These are phyloP conservation scores for Wickerhamomyces canadensis DNA, from an alignment of 805 yeast genomes.

Conservation along the genomic window DNA sequence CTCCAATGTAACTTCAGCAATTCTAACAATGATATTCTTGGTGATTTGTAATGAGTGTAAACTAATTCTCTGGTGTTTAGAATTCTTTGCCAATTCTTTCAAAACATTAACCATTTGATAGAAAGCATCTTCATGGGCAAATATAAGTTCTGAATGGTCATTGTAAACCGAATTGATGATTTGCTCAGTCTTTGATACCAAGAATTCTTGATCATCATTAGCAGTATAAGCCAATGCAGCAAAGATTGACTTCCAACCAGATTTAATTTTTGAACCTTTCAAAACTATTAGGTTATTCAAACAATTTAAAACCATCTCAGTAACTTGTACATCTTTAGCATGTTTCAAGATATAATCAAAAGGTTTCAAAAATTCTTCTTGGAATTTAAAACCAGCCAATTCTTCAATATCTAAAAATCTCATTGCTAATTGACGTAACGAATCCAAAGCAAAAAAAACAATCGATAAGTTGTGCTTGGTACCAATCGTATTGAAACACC, in stretches of 20 bases:
- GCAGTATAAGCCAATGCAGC: conserved; percentile 76
- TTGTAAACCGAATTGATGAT: conserved; percentile 57
- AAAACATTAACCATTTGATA: conserved; percentile 66
- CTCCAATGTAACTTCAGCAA: conserved; percentile 41
- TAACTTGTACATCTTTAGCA: conserved; percentile 63
- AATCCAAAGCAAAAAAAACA: conserved; percentile 87
- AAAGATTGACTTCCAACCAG: conserved; percentile 94
- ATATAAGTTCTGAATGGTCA: conserved; percentile 56
- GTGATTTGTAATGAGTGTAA: conserved; percentile 76
- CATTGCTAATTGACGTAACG: conserved; percentile 87
- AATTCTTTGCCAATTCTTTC: conserved; percentile 79
- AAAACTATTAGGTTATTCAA: conserved; percentile 78
- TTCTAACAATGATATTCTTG: conserved; percentile 51
- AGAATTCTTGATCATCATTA: conserved; percentile 44
- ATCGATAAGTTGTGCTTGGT: conserved; percentile 72
- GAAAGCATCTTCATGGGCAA: conserved; percentile 60
- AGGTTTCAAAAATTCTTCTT: conserved; percentile 87
- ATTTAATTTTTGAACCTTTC: conserved; percentile 66
- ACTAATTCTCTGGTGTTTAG: conserved; percentile 71
- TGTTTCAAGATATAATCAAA: conserved; percentile 73
- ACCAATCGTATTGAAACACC: conserved; percentile 79
- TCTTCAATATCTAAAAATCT: conserved; percentile 92
- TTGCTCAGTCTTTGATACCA: conserved; percentile 60
- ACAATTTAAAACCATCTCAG: conserved; percentile 87
- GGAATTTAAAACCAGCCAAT: conserved; percentile 91